Conservation (phyloP, 805 yeast species). For the Hanseniaspora taiwanica region DNA sequence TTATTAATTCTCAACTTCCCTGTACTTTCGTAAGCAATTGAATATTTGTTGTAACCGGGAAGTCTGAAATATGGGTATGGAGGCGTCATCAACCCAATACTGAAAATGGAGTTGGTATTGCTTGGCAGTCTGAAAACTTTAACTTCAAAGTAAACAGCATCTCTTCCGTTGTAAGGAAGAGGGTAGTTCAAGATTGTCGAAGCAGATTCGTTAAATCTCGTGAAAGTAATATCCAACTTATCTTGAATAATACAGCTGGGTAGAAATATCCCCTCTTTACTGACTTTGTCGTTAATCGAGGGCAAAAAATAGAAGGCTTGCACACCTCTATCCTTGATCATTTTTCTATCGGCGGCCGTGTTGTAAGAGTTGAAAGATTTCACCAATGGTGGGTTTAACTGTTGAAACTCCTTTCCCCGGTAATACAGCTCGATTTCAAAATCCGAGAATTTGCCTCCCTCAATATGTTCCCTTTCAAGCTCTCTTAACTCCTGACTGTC, state of each 20-base stretch:
- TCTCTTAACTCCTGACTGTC: conserved; percentile 15
- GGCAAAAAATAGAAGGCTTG: conserved; percentile 23
- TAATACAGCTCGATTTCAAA: conserved; percentile 21
- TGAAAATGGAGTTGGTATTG: conserved; percentile 34
- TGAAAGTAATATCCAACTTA: conserved; percentile 21
- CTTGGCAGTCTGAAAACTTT: conserved; percentile 28
- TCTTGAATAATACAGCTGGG: conserved; percentile 25
- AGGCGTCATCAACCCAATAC: conserved; percentile 55
- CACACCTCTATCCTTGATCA: conserved; percentile 23
- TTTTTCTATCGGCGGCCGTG: conserved; percentile 14
- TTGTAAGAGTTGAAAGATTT: conserved; percentile 21
- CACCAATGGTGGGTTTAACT: conserved; percentile 18
- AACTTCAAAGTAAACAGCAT: conserved; percentile 55
- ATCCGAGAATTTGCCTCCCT: conserved; percentile 18
- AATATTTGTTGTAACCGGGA: conserved; percentile 61
- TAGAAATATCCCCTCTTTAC: conserved; percentile 19
- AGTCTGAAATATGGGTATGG: conserved; percentile 66
- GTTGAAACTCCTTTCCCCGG: conserved; percentile 20
- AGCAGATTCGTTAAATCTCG: conserved; percentile 20
- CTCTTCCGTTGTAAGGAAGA: conserved; percentile 36
- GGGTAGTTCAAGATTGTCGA: conserved; percentile 26
- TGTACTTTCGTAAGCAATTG: conserved; percentile 59
- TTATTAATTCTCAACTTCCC: conserved; percentile 58
- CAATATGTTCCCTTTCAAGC: conserved; percentile 11
- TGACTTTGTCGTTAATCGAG: conserved; percentile 23